A percentile compares a stretch with the other conserved stretches of the same genome.
phyloP scores from a whole-genome alignment of 2,329 filamentous ascomycete genomes.

The Ilyonectria mors-panacis region DNA sequence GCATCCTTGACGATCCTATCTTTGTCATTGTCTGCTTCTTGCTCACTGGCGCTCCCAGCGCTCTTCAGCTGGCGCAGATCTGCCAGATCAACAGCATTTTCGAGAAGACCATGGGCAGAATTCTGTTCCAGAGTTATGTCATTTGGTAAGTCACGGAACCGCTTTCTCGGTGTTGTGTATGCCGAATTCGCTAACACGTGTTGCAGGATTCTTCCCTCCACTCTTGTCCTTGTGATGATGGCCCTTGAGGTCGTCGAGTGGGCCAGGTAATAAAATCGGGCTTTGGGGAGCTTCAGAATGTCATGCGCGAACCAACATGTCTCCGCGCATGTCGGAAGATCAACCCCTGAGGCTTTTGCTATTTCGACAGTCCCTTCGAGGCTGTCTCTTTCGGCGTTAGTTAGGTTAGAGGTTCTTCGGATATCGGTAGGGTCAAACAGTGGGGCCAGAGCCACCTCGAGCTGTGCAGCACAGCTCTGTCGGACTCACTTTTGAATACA shows the following conservation, averaged over 20 bases:
- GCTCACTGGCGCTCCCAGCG: constrained; percentile 92
- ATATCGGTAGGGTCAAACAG: neutral
- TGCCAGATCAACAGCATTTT: constrained; percentile 98
- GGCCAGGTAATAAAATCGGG: constrained; percentile 64
- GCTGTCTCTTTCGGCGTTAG: constrained; percentile 20
- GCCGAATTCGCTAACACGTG: constrained; percentile 47
- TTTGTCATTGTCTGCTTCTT: constrained; percentile 99
- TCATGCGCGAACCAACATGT: neutral
- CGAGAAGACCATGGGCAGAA: constrained; percentile 92
- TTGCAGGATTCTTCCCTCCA: constrained; percentile 90
- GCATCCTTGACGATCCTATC: constrained; percentile 96
- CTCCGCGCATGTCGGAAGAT: neutral
- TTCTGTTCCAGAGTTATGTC: constrained; percentile 91
- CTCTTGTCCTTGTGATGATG: constrained; percentile 89
- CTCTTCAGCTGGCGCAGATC: constrained; percentile 95
- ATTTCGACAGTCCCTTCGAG: neutral
- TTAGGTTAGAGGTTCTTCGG: constrained; percentile 21
- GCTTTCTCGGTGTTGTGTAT: constrained; percentile 24
- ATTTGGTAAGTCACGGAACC: constrained; percentile 78
- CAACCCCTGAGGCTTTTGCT: neutral
- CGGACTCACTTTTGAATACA: neutral
- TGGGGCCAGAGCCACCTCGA: constrained; percentile 1
- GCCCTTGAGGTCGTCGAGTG: constrained; percentile 95
- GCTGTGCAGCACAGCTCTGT: neutral
- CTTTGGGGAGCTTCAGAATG: neutral